Evolutionary conservation across 2,329 filamentous ascomycete species (phyloP), one percentile per base, ranked within the genome.

Genomic region (Fonsecaea multimorphosa): DNA sequence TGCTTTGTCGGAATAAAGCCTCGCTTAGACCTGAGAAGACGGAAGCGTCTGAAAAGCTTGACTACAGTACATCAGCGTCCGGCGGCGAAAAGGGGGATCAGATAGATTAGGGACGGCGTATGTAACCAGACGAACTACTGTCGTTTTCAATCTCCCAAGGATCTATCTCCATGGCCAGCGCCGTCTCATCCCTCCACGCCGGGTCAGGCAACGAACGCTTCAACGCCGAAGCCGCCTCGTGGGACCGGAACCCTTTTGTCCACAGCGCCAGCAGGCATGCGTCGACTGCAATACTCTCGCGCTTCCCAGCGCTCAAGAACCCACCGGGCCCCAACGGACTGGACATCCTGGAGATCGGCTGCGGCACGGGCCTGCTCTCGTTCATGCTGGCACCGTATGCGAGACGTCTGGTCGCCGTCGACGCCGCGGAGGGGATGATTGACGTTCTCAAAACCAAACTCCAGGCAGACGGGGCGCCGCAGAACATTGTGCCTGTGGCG

Each of bases 361-460:
- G 83, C 68, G 85, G 85, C 56, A 87, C 85, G 3, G 85, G 85
- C 8, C 79, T 86, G 0, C 78, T 87, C 27, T 83, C 82, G 9
- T 77, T 84, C 54, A 76, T 75, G 8, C 75, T 86, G 2, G 80
- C 84, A 0, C 83, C 84, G 0, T 74, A 81, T 34, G 80, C 83
- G 4, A 78, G 77, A 49, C 78, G 76, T 7, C 72, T 87, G 4
- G 79, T 84, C 1, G 84, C 84, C 49, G 78, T 87, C 22, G 85
- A 87, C 68, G 80, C 83, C 0, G 81, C 84, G 1, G 72, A 78
- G 16, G 84, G 84, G 58, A 87, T 87, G 85, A 82, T 87, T 34
- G 76, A 78, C 1, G 82, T 81, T 0, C 79, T 87, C 54, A 72
- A 76, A 16, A 58, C 73, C 0, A 86, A 86, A 71, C 74, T 85